Base-by-base conservation (phyloP, 2,329 filamentous ascomycete genomes). In the Hypoxylon sp. region DNA sequence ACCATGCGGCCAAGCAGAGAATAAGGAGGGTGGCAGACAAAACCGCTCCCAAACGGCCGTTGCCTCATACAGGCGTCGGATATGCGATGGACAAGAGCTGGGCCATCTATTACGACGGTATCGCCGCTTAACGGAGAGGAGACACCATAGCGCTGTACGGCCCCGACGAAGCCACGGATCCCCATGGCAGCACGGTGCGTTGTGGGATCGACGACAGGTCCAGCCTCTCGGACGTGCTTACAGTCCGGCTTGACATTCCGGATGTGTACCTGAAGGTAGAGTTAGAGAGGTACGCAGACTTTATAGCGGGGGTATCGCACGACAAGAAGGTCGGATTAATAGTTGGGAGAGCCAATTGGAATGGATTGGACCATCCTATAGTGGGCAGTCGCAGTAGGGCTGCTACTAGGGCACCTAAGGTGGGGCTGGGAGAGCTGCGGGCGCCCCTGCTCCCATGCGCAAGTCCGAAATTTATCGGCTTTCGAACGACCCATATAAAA, bases 41-140 rank as follows among this genome's bases (percentile, higher is more conserved):
- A 78, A 67, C 80, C 81, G 33, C 73, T 73, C 17, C 72, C 68
- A 15, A 58, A 55, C 23, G 72, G 66, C 56, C 72, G 73, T 52
- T 73, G 72, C 3, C 68, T 71, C 38, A 84, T 75, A 53, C 86
- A 82, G 15, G 85, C 74, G 47, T 85, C 78, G 58, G 89, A 86
- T 35, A 93, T 78, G 71, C 91, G 83, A 71, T 94, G 89, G 1
- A 91, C 90, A 21, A 96, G 76, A 2, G 86, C 88, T 3, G 92
- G 92, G 0, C 92, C 92, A 70, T 97, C 92, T 53, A 96, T 85
- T 40, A 85, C 80, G 17, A 83, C 74, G 4, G 67, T 67, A 33
- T 78, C 69, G 21, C 74, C 72, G 33, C 72, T 65, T 2, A 89
- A 73, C 9, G 70, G 64, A 6, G 71, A 72, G 15, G 73, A 67